These are phyloP conservation scores for Trichomonascus vanleenenianus DNA, from an alignment of 805 yeast species.

Conservation along the genomic window DNA sequence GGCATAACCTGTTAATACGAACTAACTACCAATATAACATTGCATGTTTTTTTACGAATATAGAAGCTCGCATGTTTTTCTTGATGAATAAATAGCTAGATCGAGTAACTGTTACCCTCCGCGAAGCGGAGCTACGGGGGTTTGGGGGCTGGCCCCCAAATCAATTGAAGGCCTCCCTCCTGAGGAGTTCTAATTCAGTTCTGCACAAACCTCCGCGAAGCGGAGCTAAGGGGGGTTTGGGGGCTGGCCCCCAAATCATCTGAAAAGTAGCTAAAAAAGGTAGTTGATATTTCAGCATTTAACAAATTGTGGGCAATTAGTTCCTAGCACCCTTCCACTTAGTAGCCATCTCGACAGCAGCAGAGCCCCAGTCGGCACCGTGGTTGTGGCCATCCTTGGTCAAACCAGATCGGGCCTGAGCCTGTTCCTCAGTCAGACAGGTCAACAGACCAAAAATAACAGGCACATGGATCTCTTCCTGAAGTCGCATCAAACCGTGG, in stretches of 20 bases:
- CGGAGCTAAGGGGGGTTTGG: too few species aligned
- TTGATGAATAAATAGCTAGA: too few species aligned
- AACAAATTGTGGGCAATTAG: background rate
- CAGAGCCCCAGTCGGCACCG: conserved; percentile 98
- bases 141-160: too few species aligned
- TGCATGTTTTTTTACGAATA: background rate
- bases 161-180: too few species aligned
- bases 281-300: too few species aligned
- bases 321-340: conserved; percentile 17
- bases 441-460: conserved; percentile 92
- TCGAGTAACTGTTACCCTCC: too few species aligned
- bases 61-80: background rate
- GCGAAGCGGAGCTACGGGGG: too few species aligned
- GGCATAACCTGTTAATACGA: background rate
- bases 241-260: too few species aligned
- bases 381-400: conserved; percentile 77
- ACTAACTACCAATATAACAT: background rate
- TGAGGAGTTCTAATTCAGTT: too few species aligned
- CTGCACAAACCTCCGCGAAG: too few species aligned
- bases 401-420: conserved; percentile 85
- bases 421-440: conserved; percentile 90
- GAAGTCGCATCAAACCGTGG: conserved; percentile 74
- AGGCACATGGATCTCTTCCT: conserved; percentile 61
- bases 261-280: background rate
- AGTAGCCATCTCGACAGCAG: conserved; percentile 89